These are phyloP conservation scores for Lavandula angustifolia DNA, from an alignment of 257 asterid genomes.

Conservation along the genomic window DNA sequence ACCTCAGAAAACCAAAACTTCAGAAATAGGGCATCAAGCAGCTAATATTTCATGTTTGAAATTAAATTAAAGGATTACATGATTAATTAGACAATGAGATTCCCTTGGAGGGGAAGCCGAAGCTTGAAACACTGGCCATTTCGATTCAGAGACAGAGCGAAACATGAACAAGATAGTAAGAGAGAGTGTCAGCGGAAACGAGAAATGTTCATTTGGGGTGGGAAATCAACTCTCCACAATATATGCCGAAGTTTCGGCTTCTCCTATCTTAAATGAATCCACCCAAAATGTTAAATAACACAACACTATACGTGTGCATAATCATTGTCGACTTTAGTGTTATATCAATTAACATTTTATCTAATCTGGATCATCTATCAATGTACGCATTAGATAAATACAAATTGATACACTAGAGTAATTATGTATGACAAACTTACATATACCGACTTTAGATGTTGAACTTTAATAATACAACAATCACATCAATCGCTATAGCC, in stretches of 20 bases:
- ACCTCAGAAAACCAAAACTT: neutral
- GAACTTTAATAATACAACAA: no score
- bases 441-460: no score
- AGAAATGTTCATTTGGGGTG: slow-evolving; percentile 41
- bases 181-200: slow-evolving; percentile 30
- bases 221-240: slow-evolving; percentile 38
- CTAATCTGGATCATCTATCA: no score
- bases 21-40: slow-evolving; percentile 8
- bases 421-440: no score
- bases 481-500: no score
- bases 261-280: slow-evolving; percentile 13
- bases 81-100: slow-evolving; percentile 4
- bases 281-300: neutral
- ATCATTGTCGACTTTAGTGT: no score
- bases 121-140: slow-evolving; percentile 36
- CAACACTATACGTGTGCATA: no score
- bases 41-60: neutral
- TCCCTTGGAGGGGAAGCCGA: slow-evolving; percentile 53
- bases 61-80: neutral
- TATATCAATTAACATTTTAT: no score
- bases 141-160: slow-evolving; percentile 29
- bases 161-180: slow-evolving; percentile 19
- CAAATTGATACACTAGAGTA: no score
- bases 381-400: no score
- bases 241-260: slow-evolving; percentile 43